Percentiles rank a stretch among this genome's conserved stretches.
These are phyloP conservation scores for Claviceps humidiphila DNA, from an alignment of 2,329 filamentous ascomycete species.

Conservation along the genomic window DNA sequence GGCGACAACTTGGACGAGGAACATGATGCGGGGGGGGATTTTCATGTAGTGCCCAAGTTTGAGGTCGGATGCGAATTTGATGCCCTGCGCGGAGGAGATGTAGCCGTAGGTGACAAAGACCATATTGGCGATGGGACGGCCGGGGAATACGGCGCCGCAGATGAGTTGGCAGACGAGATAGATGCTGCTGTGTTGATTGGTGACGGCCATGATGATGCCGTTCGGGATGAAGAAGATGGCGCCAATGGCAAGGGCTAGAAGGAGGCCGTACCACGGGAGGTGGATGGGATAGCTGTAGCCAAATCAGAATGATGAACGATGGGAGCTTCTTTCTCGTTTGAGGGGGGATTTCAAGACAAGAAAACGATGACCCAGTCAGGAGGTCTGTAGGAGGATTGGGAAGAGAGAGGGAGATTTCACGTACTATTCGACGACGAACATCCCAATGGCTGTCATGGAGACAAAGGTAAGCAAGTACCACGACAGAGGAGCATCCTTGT, in stretches of 20 bases:
- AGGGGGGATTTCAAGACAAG: too few relatives aligned
- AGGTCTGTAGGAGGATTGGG: neutral
- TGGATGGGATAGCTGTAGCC: constrained; percentile 56
- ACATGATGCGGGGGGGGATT: constrained; percentile 66
- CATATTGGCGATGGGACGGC: constrained; percentile 82
- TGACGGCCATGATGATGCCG: constrained; percentile 86
- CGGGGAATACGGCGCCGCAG: constrained; percentile 70
- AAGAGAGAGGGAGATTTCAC: neutral
- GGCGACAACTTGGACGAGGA: constrained; percentile 64
- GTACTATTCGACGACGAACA: constrained; percentile 74
- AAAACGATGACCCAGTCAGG: too few relatives aligned
- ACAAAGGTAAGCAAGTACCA: constrained; percentile 72
- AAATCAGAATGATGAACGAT: neutral
- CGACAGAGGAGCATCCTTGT: constrained; percentile 65
- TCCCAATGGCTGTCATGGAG: constrained; percentile 64
- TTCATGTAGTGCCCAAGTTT: constrained; percentile 87
- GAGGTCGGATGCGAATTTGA: constrained; percentile 78
- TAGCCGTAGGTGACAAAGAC: constrained; percentile 87
- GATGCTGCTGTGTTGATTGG: constrained; percentile 77
- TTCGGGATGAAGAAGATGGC: constrained; percentile 78
- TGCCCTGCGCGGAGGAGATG: constrained; percentile 76
- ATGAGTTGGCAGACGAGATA: constrained; percentile 80
- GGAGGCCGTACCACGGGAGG: constrained; percentile 74
- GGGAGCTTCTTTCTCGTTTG: too few relatives aligned
- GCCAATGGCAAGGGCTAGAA: constrained; percentile 66